These are phyloP conservation scores for Canavalia gladiata DNA, from an alignment of 306 rosid genomes.

Conservation along the genomic window DNA sequence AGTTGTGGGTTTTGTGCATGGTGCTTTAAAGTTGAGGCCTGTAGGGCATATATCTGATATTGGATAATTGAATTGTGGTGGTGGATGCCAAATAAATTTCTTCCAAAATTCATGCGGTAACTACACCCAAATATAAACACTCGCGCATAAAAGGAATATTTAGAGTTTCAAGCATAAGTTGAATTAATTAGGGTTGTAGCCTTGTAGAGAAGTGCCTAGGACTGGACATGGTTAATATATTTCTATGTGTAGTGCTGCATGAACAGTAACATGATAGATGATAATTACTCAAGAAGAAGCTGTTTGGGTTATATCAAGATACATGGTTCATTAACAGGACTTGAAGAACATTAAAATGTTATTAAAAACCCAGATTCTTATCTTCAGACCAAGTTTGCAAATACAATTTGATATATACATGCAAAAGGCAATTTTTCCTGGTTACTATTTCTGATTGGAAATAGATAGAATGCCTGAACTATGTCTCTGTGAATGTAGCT, in stretches of 20 bases:
- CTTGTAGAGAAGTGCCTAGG: too few species aligned
- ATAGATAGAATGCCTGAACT: not conserved
- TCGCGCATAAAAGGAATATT: not conserved
- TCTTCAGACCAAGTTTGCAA: not conserved
- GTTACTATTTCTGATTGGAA: not conserved
- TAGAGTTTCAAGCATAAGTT: too few species aligned
- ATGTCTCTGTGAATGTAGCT: constrained; percentile 6
- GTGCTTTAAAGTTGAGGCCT: not conserved
- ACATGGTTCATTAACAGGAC: not conserved
- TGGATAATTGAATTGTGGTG: not conserved
- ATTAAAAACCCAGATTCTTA: not conserved
- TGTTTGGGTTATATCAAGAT: not conserved
- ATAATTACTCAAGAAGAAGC: not conserved
- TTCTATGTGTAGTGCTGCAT: not conserved
- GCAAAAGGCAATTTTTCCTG: not conserved
- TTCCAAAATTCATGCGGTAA: not conserved
- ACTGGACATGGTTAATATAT: too few species aligned
- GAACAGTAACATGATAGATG: not conserved
- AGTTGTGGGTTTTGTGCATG: constrained; percentile 22
- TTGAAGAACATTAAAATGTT: not conserved
- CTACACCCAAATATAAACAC: not conserved
- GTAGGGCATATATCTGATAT: not conserved
- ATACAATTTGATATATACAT: not conserved
- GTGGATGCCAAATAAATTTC: constrained; percentile 6
- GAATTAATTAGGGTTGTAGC: too few species aligned